phyloP scores from a whole-genome alignment of 495 filamentous ascomycete genomes.

The Bathelium albidoporum region DNA sequence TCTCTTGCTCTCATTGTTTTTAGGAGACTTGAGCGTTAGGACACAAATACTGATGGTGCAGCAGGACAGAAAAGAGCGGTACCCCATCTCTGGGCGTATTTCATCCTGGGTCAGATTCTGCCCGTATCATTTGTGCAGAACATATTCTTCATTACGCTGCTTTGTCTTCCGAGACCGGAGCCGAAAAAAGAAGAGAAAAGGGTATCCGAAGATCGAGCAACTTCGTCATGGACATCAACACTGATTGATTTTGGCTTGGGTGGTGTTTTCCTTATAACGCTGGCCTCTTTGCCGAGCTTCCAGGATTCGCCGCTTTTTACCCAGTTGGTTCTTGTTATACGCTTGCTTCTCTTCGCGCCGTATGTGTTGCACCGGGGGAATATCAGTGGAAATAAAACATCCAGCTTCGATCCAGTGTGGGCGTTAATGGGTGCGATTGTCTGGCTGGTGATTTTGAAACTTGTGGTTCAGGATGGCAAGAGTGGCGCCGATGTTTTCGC shows the following conservation, averaged over 20 bases:
- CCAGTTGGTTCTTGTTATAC: neutral
- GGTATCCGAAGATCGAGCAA: neutral
- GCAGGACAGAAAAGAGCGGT: conserved; percentile 19
- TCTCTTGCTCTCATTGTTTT: neutral
- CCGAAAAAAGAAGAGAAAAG: neutral
- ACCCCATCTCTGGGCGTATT: conserved; percentile 28
- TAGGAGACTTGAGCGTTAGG: neutral
- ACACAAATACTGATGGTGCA: neutral
- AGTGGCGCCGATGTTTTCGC: neutral
- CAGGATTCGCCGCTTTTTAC: neutral
- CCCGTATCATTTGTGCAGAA: conserved; percentile 29
- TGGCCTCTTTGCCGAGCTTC: neutral
- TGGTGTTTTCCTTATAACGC: neutral
- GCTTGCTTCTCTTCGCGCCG: conserved; percentile 1
- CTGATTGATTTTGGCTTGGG: neutral
- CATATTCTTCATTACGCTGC: conserved; percentile 25
- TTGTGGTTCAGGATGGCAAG: neutral
- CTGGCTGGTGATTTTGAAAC: neutral
- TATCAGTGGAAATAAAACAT: neutral
- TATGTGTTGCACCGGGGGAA: neutral
- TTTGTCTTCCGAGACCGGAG: conserved; percentile 1
- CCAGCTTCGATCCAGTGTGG: neutral
- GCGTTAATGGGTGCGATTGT: neutral
- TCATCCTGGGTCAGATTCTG: conserved; percentile 27
- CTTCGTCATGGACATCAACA: neutral